Percentiles rank a stretch among this genome's conserved stretches.
Conservation (phyloP, 441 rosid species). For the Metrosideros polymorpha region DNA sequence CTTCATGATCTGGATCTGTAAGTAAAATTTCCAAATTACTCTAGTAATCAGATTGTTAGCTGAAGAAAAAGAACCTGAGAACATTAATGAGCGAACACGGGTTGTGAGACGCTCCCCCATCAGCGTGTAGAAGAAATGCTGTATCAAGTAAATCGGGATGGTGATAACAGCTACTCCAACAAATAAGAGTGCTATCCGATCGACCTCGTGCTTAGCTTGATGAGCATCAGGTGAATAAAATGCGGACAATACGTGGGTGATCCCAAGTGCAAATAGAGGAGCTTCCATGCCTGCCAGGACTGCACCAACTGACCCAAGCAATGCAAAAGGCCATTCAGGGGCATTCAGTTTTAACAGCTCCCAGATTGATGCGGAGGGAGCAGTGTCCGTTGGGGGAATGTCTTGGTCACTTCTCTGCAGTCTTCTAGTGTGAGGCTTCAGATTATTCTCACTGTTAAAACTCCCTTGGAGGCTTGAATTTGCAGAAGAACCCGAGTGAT, state of each 20-base stretch:
- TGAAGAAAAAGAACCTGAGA: slow-evolving; percentile 42
- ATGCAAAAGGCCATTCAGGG: slow-evolving; percentile 75
- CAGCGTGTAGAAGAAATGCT: slow-evolving; percentile 67
- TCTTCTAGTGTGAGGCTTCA: background rate
- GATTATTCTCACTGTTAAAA: slow-evolving; percentile 13
- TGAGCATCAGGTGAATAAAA: slow-evolving; percentile 40
- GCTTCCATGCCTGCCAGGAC: slow-evolving; percentile 58
- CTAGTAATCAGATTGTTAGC: background rate
- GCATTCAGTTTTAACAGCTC: slow-evolving; percentile 57
- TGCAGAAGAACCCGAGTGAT: slow-evolving; percentile 19
- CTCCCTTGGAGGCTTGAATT: slow-evolving; percentile 33
- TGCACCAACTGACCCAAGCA: slow-evolving; percentile 79
- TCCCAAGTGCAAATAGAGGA: slow-evolving; percentile 65
- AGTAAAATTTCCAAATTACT: background rate
- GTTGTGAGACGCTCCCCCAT: slow-evolving; percentile 81
- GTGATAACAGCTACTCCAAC: slow-evolving; percentile 38
- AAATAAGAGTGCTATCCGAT: slow-evolving; percentile 31
- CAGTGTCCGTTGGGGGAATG: background rate
- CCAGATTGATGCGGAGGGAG: slow-evolving; percentile 29
- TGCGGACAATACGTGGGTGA: slow-evolving; percentile 53
- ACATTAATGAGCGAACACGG: slow-evolving; percentile 61
- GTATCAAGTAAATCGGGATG: slow-evolving; percentile 60
- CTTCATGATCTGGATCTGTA: background rate
- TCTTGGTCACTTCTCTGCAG: slow-evolving; percentile 6
- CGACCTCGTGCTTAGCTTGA: slow-evolving; percentile 38